Percentiles rank a stretch among this genome's conserved stretches.
These are phyloP conservation scores for Suhomyces chickasaworum DNA, from an alignment of 1,139 yeast species.

Conservation along the genomic window DNA sequence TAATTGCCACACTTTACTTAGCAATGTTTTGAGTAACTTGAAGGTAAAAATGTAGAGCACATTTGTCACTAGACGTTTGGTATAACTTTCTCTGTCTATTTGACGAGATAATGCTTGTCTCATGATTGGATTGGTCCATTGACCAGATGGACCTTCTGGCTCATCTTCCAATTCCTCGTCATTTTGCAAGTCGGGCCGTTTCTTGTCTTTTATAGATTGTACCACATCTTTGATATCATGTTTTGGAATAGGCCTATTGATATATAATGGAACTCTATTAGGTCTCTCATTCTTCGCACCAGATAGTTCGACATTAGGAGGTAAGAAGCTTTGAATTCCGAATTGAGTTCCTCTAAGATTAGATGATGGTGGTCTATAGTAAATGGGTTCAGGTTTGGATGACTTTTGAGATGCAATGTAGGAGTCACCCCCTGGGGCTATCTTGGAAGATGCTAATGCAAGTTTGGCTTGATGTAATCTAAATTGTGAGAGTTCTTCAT, in stretches of 20 bases:
- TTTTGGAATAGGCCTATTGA: conserved; percentile 4
- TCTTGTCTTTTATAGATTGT: conserved; percentile 7
- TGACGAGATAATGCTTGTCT: conserved; percentile 41
- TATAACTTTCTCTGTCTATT: conserved; percentile 32
- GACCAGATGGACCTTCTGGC: conserved; percentile 33
- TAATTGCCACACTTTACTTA: conserved; percentile 14
- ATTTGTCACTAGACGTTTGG: conserved; percentile 25
- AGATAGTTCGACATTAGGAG: conserved; percentile 24
- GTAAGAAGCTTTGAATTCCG: conserved; percentile 35
- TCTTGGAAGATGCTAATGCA: conserved; percentile 9
- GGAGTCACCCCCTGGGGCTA: neutral
- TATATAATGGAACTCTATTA: conserved; percentile 15
- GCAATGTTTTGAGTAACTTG: conserved; percentile 21
- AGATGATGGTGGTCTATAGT: conserved; percentile 40
- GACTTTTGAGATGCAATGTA: conserved; percentile 12
- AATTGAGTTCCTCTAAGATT: conserved; percentile 29
- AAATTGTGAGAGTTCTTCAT: conserved; percentile 9
- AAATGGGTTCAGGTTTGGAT: conserved; percentile 25
- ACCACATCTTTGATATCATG: conserved; percentile 1
- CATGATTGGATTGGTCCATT: conserved; percentile 46
- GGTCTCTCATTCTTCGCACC: conserved; percentile 1
- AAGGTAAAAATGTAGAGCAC: conserved; percentile 23
- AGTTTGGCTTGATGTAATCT: conserved; percentile 24
- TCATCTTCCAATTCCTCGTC: conserved; percentile 16
- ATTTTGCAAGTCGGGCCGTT: conserved; percentile 10